phyloP scores from a whole-genome alignment of 192 early-diverging fungal species.

The Umbelopsis ramanniana region DNA sequence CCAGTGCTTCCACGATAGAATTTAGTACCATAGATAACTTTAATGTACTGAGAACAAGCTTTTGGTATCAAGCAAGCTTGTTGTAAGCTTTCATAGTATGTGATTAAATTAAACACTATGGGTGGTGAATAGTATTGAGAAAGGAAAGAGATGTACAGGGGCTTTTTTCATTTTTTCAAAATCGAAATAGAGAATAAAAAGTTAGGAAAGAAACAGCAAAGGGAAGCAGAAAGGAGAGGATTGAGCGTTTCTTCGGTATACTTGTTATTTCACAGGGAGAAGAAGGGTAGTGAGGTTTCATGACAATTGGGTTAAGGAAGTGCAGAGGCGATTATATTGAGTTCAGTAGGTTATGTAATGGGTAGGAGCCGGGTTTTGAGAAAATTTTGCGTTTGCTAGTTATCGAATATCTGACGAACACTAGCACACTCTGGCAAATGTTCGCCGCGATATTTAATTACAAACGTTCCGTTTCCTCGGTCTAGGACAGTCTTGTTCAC shows the following conservation, averaged over 20 bases:
- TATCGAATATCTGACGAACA: slow-evolving; percentile 28
- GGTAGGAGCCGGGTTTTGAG: not conserved
- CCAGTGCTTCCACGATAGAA: too few relatives aligned
- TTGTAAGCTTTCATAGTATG: not conserved
- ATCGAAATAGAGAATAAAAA: not conserved
- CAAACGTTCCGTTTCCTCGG: slow-evolving; percentile 52
- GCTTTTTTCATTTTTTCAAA: not conserved
- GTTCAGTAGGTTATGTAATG: not conserved
- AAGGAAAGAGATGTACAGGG: slow-evolving; percentile 4
- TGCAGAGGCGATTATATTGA: not conserved
- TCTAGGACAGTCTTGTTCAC: slow-evolving; percentile 67
- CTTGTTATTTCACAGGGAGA: not conserved
- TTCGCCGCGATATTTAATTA: slow-evolving; percentile 58
- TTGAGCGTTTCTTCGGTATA: not conserved
- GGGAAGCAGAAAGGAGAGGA: not conserved
- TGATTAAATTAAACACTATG: slow-evolving; percentile 1
- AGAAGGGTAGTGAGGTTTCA: not conserved
- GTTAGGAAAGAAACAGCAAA: not conserved
- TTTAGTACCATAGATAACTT: not conserved
- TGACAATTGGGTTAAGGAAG: not conserved
- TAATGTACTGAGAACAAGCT: not conserved
- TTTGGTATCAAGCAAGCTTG: not conserved
- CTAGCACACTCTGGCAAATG: slow-evolving; percentile 57
- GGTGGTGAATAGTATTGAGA: not conserved
- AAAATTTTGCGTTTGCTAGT: slow-evolving; percentile 27